Evolutionary conservation across 2,329 filamentous ascomycete species (phyloP).

Genomic region (Cladophialophora carrionii): DNA sequence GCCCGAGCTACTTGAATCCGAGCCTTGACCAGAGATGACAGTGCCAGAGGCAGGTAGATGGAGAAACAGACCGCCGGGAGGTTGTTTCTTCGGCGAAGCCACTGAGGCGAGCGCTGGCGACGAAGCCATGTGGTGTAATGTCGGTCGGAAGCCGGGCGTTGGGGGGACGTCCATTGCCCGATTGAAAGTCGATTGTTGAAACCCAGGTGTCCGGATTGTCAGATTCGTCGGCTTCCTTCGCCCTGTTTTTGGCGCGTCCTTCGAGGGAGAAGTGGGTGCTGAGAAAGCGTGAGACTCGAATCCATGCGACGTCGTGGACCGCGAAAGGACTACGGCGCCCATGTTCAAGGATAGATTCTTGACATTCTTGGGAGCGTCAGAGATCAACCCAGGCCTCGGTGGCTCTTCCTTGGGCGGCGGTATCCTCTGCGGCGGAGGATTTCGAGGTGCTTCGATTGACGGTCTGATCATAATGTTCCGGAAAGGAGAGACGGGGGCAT

Average conservation of each 20-base stretch:
- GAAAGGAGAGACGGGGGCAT: slow-evolving; percentile 57
- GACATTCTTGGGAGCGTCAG: slow-evolving; percentile 54
- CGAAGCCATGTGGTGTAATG: slow-evolving; percentile 64
- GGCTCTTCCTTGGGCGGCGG: slow-evolving; percentile 39
- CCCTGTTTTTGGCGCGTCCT: slow-evolving; percentile 58
- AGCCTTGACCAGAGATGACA: slow-evolving; percentile 28
- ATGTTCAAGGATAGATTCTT: slow-evolving; percentile 68
- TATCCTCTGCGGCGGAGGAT: slow-evolving; percentile 35
- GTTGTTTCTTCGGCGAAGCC: slow-evolving; percentile 56
- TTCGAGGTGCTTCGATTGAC: slow-evolving; percentile 4
- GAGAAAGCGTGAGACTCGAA: slow-evolving; percentile 52
- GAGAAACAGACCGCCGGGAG: slow-evolving; percentile 55
- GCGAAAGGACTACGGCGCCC: slow-evolving; percentile 49
- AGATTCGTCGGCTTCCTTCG: slow-evolving; percentile 62
- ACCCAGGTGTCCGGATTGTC: slow-evolving; percentile 61
- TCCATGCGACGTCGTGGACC: slow-evolving; percentile 56
- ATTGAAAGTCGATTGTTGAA: slow-evolving; percentile 53
- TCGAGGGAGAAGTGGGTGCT: slow-evolving; percentile 61
- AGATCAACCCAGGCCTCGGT: slow-evolving; percentile 47
- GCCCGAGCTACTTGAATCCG: slow-evolving; percentile 34
- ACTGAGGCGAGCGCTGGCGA: slow-evolving; percentile 62
- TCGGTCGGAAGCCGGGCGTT: slow-evolving; percentile 59
- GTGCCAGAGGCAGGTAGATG: slow-evolving; percentile 29
- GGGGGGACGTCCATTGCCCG: slow-evolving; percentile 60
- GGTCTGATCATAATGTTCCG: slow-evolving; percentile 43